Evolutionary conservation across 2,329 filamentous ascomycete genomes (phyloP).

Genomic region (Scopulariopsis brevicaulis): DNA sequence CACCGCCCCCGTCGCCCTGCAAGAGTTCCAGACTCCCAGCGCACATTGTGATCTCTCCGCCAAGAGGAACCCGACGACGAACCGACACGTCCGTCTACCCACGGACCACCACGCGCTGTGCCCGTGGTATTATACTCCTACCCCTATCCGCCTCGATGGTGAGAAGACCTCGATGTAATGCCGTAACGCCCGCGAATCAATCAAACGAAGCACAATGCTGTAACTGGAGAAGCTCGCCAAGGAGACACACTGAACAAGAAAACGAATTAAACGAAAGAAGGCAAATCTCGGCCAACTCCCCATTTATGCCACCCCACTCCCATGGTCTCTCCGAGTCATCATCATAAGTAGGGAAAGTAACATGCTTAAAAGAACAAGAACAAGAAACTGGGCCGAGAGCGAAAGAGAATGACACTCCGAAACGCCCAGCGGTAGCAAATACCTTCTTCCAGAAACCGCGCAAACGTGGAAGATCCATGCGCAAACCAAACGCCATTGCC

Average conservation of each 20-base stretch:
- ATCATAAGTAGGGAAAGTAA: background rate
- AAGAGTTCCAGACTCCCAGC: background rate
- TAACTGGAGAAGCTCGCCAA: background rate
- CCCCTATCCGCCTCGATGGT: background rate
- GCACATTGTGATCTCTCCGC: background rate
- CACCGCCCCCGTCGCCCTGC: background rate
- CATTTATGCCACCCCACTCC: background rate
- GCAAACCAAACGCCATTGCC: background rate
- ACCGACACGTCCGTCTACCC: background rate
- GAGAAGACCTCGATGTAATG: background rate
- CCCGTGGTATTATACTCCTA: background rate
- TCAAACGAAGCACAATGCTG: background rate
- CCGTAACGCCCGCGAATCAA: background rate
- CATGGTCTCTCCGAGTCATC: background rate
- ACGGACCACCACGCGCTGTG: background rate
- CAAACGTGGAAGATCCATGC: background rate
- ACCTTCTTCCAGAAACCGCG: background rate
- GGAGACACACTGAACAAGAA: background rate
- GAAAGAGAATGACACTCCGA: background rate
- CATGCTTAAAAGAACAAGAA: background rate
- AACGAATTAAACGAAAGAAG: background rate
- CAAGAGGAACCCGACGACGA: background rate
- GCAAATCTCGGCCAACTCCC: background rate
- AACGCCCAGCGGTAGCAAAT: constrained; percentile 2
- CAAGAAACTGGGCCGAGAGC: no score